A percentile compares a stretch with the other conserved stretches of the same genome.
Conservation (phyloP, 768 basidiomycete species). For the Cystofilobasidium bisporidii region DNA sequence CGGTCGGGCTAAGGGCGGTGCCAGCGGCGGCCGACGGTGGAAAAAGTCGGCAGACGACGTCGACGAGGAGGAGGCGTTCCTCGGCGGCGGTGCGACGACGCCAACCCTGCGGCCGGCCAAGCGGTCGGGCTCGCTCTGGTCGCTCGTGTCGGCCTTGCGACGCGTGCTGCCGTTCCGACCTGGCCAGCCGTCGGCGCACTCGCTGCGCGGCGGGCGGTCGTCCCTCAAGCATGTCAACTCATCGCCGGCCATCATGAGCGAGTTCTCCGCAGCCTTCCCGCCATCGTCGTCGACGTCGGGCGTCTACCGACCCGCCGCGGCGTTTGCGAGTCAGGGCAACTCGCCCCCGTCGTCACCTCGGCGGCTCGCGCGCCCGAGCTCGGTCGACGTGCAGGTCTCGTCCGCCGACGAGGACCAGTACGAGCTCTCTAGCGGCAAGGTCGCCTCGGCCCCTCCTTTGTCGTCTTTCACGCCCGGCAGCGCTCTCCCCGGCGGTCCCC, state of each 20-base stretch:
- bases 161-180: background rate
- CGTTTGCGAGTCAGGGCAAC: background rate
- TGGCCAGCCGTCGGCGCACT: background rate
- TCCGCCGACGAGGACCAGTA: background rate
- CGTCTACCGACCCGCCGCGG: background rate
- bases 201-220: no score
- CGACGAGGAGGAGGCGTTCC: conserved; percentile 13
- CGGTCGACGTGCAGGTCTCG: background rate
- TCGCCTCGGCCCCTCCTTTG: no score
- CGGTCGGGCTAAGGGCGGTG: background rate
- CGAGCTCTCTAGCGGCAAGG: no score
- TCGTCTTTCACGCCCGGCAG: background rate
- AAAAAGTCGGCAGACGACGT: background rate
- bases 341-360: conserved; percentile 18
- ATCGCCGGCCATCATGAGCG: conserved; percentile 3
- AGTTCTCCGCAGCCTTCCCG: no score
- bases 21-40: no score
- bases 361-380: background rate
- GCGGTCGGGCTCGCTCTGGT: background rate
- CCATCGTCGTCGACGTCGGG: background rate
- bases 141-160: background rate
- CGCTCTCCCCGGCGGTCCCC: background rate
- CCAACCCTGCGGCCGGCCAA: background rate
- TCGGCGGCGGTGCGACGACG: conserved; percentile 8
- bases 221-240: conserved; percentile 19